Base-by-base conservation (phyloP, 2,329 filamentous ascomycete species). In the Paracoccidioides brasiliensis region DNA sequence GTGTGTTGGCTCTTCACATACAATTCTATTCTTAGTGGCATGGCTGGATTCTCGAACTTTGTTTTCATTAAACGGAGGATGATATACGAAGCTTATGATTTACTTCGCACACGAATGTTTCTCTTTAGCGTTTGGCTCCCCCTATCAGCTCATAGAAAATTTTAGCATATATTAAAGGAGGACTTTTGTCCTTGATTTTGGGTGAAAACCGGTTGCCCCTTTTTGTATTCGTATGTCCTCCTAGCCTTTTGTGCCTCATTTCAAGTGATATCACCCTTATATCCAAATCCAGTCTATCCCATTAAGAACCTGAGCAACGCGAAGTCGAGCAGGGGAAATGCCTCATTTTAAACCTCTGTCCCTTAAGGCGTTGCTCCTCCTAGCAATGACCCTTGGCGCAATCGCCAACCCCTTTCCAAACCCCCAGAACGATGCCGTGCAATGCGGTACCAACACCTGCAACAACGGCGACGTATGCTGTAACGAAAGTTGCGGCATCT, bases 401-500 rank as follows among this genome's bases (percentile, higher is more conserved):
- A 3, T 53, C 28, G 51, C 51, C 40, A 53, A 53, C 12, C 51
- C 51, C 28, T 4, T 53, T 44, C 22, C 52, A 3, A 15, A 46
- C 14, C 30, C 52, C 42, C 3, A 44, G 12, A 35, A 1, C 15
- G 40, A 32, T n/a, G 22, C 5, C 15, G 41, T 37, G 30, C 30
- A 46, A 43, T 53, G 42, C n/a, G 42, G 52, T 4, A 6, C 41
- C 41, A 45, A 12, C 5, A 53, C 7, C 8, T 45, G 41, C 40
- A 37, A 3, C 2, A 33, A 15, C 9, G 52, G 41, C 10, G 32
- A 53, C 5, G 40, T 22, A 32, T 46, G 52, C 41, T 53, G 52
- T 41, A 53, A 38, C 32, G 41, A 38, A 41, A 52, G 49, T 37
- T 52, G 49, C 49, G 49, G 49, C 15, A 52, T 52, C 49, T 52